Conservation (phyloP, 1,284 basidiomycete genomes). For the Clitocybe nebularis region DNA sequence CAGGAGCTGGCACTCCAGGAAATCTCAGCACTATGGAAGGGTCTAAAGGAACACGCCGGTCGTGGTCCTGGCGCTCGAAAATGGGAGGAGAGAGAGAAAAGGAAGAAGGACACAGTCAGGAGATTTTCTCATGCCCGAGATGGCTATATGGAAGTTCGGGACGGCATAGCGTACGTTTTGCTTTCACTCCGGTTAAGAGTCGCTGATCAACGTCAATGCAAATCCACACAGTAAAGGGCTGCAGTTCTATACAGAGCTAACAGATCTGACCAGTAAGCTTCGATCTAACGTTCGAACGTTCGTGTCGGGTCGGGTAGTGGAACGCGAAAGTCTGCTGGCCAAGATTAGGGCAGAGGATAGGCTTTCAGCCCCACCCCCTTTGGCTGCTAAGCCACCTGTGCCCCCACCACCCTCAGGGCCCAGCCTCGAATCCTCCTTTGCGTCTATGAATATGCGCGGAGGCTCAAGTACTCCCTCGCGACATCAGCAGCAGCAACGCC, state of each 20-base stretch:
- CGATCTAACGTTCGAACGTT: constrained; percentile 61
- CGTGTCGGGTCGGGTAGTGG: constrained; percentile 59
- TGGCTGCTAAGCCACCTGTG: constrained; percentile 47
- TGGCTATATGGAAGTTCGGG: constrained; percentile 81
- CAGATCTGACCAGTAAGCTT: constrained; percentile 60
- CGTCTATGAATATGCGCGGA: constrained; percentile 45
- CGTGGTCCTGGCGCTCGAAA: constrained; percentile 69
- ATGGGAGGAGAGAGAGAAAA: constrained; percentile 77
- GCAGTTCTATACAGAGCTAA: constrained; percentile 86
- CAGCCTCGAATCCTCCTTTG: constrained; percentile 48
- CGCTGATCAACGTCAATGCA: constrained; percentile 10
- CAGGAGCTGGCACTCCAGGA: constrained; percentile 73
- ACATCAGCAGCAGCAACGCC: constrained; percentile 5
- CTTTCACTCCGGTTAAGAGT: constrained; percentile 5
- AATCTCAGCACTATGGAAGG: constrained; percentile 66
- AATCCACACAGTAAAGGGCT: constrained; percentile 65
- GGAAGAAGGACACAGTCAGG: constrained; percentile 69
- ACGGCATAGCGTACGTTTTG: constrained; percentile 67
- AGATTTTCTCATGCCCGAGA: constrained; percentile 76
- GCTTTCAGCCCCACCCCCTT: constrained; percentile 42
- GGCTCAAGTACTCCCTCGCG: constrained; percentile 14
- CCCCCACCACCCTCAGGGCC: constrained; percentile 42
- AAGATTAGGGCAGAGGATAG: constrained; percentile 73
- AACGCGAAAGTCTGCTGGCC: constrained; percentile 66
- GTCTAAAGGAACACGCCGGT: constrained; percentile 68